A percentile compares a stretch with the other conserved stretches of the same genome.
These are phyloP conservation scores for Alisma plantagoaquatica DNA, from an alignment of 106 monocot species.

Conservation along the genomic window DNA sequence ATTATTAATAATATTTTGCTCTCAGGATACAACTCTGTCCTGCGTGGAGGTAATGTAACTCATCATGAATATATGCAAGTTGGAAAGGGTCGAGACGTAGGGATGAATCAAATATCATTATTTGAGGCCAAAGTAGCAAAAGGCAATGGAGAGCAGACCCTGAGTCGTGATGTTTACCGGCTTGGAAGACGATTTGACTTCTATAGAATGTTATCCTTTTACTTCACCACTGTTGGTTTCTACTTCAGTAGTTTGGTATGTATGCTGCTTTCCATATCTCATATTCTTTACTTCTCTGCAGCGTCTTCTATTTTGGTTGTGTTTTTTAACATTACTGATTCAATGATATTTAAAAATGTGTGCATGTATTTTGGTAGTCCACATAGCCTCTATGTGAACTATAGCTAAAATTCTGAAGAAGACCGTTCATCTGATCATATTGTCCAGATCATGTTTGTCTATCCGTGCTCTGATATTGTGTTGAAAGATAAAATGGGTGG, in stretches of 20 bases:
- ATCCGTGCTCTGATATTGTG: no score
- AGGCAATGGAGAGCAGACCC: slow-evolving; percentile 96
- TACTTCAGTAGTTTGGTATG: slow-evolving; percentile 96
- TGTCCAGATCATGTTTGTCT: no score
- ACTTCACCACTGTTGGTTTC: slow-evolving; percentile 95
- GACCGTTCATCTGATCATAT: no score
- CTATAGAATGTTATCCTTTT: slow-evolving; percentile 89
- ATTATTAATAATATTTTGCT: slow-evolving; percentile 2
- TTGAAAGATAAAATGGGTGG: no score
- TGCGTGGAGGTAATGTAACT: slow-evolving; percentile 83
- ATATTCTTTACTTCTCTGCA: background rate
- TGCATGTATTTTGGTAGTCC: no score
- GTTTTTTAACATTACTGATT: no score
- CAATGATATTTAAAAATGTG: no score
- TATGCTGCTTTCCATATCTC: background rate
- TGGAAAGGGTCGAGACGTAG: slow-evolving; percentile 96
- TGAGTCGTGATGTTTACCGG: slow-evolving; percentile 86
- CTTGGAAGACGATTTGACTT: slow-evolving; percentile 94
- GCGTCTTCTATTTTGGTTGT: no score
- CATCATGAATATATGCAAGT: slow-evolving; percentile 99
- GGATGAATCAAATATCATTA: slow-evolving; percentile 91
- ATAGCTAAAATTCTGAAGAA: no score
- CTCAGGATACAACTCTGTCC: slow-evolving; percentile 75
- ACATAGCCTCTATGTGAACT: no score
- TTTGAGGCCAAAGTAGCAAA: slow-evolving; percentile 98